phyloP scores from a whole-genome alignment of 73 alveolate genomes.

The Symbiodinium pilosum region DNA sequence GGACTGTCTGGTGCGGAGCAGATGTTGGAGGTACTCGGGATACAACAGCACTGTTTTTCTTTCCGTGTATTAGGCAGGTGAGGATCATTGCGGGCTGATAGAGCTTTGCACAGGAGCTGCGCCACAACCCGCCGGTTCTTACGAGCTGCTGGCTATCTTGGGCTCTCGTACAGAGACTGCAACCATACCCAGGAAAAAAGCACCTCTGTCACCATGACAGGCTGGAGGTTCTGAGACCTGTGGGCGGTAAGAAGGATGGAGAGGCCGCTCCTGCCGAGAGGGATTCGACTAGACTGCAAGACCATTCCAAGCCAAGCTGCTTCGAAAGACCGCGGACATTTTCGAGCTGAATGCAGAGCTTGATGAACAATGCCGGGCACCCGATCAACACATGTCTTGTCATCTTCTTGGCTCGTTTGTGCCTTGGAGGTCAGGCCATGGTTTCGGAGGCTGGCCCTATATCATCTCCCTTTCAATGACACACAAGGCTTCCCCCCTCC shows the following conservation, averaged over 20 bases:
- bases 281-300: no score
- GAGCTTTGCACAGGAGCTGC: background rate
- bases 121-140: slow-evolving; percentile 72
- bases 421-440: background rate
- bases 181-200: background rate
- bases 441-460: slow-evolving; percentile 10
- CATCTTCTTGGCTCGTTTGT: background rate
- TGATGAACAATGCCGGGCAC: slow-evolving; percentile 22
- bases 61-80: no score
- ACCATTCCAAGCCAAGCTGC: background rate
- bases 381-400: background rate
- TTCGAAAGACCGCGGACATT: slow-evolving; percentile 68
- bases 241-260: slow-evolving; percentile 70
- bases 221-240: slow-evolving; percentile 42
- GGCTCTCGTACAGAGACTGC: no score
- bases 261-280: no score
- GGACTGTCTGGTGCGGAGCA: slow-evolving; percentile 53
- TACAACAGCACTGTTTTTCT: no score
- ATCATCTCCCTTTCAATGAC: no score
- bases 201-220: background rate
- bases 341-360: slow-evolving; percentile 40
- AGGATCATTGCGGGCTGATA: no score
- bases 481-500: no score
- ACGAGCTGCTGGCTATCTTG: background rate
- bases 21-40: slow-evolving; percentile 39